Evolutionary conservation across 257 asterid genomes (phyloP).

Genomic region (Nicotiana knightiana): DNA sequence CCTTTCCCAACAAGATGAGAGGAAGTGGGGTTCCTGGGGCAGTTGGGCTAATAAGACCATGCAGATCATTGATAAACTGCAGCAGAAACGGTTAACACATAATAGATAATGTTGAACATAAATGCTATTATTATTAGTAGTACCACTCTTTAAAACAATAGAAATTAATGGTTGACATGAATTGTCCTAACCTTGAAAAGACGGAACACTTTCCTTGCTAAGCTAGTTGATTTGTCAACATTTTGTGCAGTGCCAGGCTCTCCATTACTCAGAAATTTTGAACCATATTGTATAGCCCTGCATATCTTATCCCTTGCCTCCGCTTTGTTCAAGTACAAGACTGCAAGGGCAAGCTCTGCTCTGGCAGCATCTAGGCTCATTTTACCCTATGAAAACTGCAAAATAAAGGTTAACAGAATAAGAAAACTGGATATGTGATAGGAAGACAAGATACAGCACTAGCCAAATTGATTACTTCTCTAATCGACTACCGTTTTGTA

Average conservation of each 20-base stretch:
- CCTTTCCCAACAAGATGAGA: slow-evolving; percentile 82
- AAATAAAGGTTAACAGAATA: slow-evolving; percentile 14
- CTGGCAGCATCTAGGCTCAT: slow-evolving; percentile 82
- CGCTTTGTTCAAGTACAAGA: slow-evolving; percentile 86
- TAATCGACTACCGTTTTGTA: background rate
- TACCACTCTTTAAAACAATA: background rate
- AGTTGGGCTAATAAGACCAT: slow-evolving; percentile 72
- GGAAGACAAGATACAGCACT: background rate
- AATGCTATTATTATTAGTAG: background rate
- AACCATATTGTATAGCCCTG: slow-evolving; percentile 98
- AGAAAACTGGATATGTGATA: background rate
- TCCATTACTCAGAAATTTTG: slow-evolving; percentile 88
- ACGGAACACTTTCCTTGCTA: slow-evolving; percentile 97
- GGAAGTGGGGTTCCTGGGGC: slow-evolving; percentile 93
- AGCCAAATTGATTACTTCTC: background rate
- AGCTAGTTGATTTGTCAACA: slow-evolving; percentile 86
- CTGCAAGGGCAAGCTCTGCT: slow-evolving; percentile 89
- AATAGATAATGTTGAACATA: slow-evolving; percentile 1
- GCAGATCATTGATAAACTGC: slow-evolving; percentile 94
- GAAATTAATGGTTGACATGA: background rate
- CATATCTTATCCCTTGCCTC: slow-evolving; percentile 99
- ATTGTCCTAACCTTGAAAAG: slow-evolving; percentile 65
- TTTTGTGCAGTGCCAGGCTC: slow-evolving; percentile 88
- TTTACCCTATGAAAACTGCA: slow-evolving; percentile 31
- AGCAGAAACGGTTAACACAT: slow-evolving; percentile 6